These are phyloP conservation scores for Acacia confusa DNA, from an alignment of 306 rosid species.

Conservation along the genomic window DNA sequence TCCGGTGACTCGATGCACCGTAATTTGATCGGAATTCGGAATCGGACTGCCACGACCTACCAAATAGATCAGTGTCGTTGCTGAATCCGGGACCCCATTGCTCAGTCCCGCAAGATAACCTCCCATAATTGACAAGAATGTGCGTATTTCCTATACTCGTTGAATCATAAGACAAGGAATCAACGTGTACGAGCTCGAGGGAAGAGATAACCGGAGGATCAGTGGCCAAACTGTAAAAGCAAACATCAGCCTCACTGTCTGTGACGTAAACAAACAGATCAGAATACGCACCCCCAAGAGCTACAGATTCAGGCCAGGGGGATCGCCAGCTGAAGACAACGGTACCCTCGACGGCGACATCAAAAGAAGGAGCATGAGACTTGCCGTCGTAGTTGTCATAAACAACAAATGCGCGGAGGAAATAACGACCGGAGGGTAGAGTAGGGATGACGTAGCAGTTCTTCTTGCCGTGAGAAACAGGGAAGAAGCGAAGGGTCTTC, in stretches of 20 bases:
- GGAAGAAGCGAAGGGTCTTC: constrained; percentile 88
- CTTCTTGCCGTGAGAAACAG: constrained; percentile 79
- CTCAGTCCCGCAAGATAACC: constrained; percentile 68
- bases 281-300: constrained; percentile 81
- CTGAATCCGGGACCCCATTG: constrained; percentile 94
- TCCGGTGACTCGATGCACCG: neutral
- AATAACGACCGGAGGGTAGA: constrained; percentile 63
- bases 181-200: constrained; percentile 63
- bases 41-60: constrained; percentile 91
- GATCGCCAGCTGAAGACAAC: constrained; percentile 88
- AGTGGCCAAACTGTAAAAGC: constrained; percentile 90
- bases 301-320: constrained; percentile 65
- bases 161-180: constrained; percentile 64
- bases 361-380: constrained; percentile 85
- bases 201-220: constrained; percentile 87
- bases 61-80: constrained; percentile 65
- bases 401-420: constrained; percentile 74
- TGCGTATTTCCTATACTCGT: constrained; percentile 24
- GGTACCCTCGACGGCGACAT: constrained; percentile 74
- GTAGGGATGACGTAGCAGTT: constrained; percentile 76
- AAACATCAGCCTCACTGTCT: constrained; percentile 60
- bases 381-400: constrained; percentile 96
- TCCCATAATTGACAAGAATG: constrained; percentile 78
- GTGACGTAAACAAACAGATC: constrained; percentile 61
- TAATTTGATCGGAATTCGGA: constrained; percentile 18